phyloP scores from a whole-genome alignment of 768 basidiomycete species.

The Pleurotus eryngii region DNA sequence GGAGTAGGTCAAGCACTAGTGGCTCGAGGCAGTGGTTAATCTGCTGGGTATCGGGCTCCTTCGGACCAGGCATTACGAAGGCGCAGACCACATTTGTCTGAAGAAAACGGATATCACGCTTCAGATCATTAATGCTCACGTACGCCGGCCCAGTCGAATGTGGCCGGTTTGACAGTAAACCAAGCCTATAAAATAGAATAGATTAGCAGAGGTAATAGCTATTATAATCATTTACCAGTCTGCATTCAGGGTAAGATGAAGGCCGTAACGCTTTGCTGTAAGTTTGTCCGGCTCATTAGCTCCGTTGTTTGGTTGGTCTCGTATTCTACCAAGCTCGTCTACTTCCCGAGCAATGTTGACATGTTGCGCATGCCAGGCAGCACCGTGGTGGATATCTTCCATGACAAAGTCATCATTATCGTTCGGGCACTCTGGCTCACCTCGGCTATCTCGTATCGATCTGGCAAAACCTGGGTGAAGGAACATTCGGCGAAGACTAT shows the following conservation, averaged over 20 bases:
- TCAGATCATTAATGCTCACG: slow-evolving; percentile 20
- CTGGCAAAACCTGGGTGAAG: slow-evolving; percentile 11
- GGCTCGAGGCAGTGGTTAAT: slow-evolving; percentile 23
- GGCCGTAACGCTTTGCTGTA: slow-evolving; percentile 14
- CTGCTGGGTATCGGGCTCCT: slow-evolving; percentile 20
- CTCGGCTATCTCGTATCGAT: slow-evolving; percentile 10
- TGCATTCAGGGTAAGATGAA: slow-evolving; percentile 21
- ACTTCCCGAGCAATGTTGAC: slow-evolving; percentile 13
- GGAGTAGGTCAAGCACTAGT: slow-evolving; percentile 11
- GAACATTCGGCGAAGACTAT: slow-evolving; percentile 18
- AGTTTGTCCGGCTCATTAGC: slow-evolving; percentile 5
- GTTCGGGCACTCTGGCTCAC: slow-evolving; percentile 7
- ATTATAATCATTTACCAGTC: slow-evolving; percentile 20
- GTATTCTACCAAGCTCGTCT: slow-evolving; percentile 13
- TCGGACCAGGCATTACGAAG: slow-evolving; percentile 22
- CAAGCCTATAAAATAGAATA: slow-evolving; percentile 17
- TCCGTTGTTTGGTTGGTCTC: slow-evolving; percentile 4
- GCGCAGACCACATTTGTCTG: slow-evolving; percentile 18
- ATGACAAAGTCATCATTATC: slow-evolving; percentile 21
- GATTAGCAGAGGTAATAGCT: background rate
- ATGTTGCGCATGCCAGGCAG: slow-evolving; percentile 13
- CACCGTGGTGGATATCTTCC: slow-evolving; percentile 19
- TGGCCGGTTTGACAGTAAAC: slow-evolving; percentile 16
- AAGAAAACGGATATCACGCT: slow-evolving; percentile 16
- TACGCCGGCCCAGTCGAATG: slow-evolving; percentile 21